Evolutionary conservation across 2,329 filamentous ascomycete species (phyloP).

Genomic region (Aspergillus udagawae): DNA sequence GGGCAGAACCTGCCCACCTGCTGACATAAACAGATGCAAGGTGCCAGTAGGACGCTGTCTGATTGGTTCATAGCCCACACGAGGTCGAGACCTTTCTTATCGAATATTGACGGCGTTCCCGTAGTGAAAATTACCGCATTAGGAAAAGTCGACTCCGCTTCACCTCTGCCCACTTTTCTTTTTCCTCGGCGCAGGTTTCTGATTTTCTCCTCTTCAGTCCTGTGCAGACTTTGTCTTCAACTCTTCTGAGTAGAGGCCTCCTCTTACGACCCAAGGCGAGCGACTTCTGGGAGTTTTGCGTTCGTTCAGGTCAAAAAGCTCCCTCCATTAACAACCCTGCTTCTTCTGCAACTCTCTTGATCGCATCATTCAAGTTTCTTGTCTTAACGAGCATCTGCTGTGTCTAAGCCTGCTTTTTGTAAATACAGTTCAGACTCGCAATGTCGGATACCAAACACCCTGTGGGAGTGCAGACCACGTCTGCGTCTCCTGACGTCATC

Average conservation of each 20-base stretch:
- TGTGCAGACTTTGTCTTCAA: neutral
- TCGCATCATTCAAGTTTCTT: neutral
- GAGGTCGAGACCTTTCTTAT: neutral
- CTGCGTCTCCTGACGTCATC: conserved; percentile 4
- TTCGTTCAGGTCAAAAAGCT: conserved; percentile 49
- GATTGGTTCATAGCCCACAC: neutral
- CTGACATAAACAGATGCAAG: neutral
- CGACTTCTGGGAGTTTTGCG: conserved; percentile 58
- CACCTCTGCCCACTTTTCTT: conserved; percentile 11
- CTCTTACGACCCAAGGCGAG: conserved; percentile 34
- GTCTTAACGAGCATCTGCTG: neutral
- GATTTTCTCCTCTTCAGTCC: conserved; percentile 2
- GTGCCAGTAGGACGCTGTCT: neutral
- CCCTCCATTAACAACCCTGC: conserved; percentile 21
- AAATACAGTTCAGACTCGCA: conserved; percentile 4
- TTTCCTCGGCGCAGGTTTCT: conserved; percentile 6
- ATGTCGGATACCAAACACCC: conserved; percentile 28
- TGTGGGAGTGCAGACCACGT: conserved; percentile 20
- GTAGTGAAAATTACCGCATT: conserved; percentile 4
- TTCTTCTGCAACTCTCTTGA: neutral
- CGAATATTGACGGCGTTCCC: conserved; percentile 4
- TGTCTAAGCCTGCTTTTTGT: neutral
- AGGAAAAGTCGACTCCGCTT: conserved; percentile 7
- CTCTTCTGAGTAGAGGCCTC: neutral
- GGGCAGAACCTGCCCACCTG: neutral